Percentiles rank a stretch among this genome's conserved stretches.
These are phyloP conservation scores for Pilatotrama ljubarskyi DNA, from an alignment of 768 basidiomycete genomes.

Conservation along the genomic window DNA sequence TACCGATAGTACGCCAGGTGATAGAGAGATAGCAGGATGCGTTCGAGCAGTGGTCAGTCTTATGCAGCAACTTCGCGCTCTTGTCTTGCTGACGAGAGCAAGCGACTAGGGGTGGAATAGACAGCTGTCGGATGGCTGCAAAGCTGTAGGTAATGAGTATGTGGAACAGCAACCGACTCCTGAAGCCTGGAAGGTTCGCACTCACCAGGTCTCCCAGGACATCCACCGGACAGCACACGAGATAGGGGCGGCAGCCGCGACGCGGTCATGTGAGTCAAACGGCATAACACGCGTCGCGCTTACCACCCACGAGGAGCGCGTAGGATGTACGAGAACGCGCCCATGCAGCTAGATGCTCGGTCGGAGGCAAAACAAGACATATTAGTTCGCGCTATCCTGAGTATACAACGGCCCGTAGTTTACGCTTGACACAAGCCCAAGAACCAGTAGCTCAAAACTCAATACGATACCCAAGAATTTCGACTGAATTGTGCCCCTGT, in stretches of 20 bases:
- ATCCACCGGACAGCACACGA: not conserved
- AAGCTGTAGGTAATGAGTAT: not conserved
- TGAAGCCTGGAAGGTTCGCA: not conserved
- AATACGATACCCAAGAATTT: not conserved
- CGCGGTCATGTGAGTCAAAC: slow-evolving; percentile 12
- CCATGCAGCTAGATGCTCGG: no score
- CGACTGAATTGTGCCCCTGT: not conserved
- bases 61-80: no score
- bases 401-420: slow-evolving; percentile 1
- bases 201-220: not conserved
- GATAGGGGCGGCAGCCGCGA: not conserved
- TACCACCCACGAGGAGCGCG: not conserved
- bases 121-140: not conserved
- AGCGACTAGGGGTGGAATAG: not conserved
- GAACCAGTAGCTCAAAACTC: not conserved
- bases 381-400: slow-evolving; percentile 4
- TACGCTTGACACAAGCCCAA: not conserved
- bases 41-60: no score
- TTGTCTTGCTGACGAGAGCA: no score
- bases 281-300: not conserved
- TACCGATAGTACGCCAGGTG: not conserved
- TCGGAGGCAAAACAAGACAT: not conserved
- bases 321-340: not conserved
- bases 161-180: not conserved
- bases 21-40: no score